Conservation (phyloP, 768 basidiomycete genomes). For the Cystoderma amianthinum region DNA sequence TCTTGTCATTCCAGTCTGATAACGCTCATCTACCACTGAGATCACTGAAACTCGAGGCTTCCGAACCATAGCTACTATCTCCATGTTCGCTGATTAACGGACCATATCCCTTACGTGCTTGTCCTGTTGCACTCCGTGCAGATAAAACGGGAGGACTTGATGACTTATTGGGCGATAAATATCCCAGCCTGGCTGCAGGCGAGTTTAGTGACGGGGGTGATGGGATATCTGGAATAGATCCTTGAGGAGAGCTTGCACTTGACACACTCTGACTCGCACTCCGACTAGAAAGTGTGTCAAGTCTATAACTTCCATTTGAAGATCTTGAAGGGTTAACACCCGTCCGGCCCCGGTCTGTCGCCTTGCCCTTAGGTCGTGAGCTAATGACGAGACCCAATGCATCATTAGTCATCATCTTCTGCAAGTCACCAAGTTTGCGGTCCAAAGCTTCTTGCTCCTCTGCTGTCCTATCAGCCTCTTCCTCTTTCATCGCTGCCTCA, state of each 20-base stretch:
- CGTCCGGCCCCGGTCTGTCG: slow-evolving; percentile 37
- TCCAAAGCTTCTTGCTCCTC: slow-evolving; percentile 67
- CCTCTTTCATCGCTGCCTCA: slow-evolving; percentile 57
- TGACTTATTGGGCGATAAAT: slow-evolving; percentile 48
- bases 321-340: slow-evolving; percentile 25
- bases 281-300: slow-evolving; percentile 37
- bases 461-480: slow-evolving; percentile 58
- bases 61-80: slow-evolving; percentile 57
- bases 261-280: slow-evolving; percentile 70
- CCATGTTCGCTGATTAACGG: slow-evolving; percentile 45
- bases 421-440: slow-evolving; percentile 61
- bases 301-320: slow-evolving; percentile 25
- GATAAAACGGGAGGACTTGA: slow-evolving; percentile 57
- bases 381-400: slow-evolving; percentile 60
- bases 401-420: slow-evolving; percentile 70
- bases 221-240: slow-evolving; percentile 78
- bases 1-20: background rate
- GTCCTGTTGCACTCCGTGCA: slow-evolving; percentile 45
- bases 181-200: slow-evolving; percentile 44
- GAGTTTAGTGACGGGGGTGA: slow-evolving; percentile 61
- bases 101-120: slow-evolving; percentile 39
- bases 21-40: slow-evolving; percentile 56
- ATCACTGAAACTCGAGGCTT: slow-evolving; percentile 81
- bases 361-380: slow-evolving; percentile 29
- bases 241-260: slow-evolving; percentile 65